Base-by-base conservation (phyloP, 805 yeast species). In the Blastobotrys americana region DNA sequence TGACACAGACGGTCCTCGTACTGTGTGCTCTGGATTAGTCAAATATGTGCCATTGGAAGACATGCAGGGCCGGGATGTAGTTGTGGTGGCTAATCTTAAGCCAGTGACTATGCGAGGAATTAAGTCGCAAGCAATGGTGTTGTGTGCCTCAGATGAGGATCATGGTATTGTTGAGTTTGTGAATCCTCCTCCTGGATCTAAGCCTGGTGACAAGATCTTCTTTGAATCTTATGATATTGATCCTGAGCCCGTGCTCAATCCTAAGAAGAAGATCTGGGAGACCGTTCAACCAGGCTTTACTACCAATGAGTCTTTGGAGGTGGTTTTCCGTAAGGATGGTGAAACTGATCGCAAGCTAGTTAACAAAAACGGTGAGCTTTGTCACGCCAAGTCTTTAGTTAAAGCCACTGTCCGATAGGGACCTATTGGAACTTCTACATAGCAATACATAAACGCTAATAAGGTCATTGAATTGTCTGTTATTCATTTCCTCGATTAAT, bases 201-300 rank as follows among this genome's bases (percentile, higher is more conserved):
- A 86, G 69, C 80, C 98, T 9, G 99, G 99, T 67, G 98, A 93
- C 67, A 89, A 88, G 73, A 74, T 93, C 51, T 90, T 86, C 77
- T 93, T 93, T 60, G 96, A 88, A 69, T 94, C 87, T 47, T 88
- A 71, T 65, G 83, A 87, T 60, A 85, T 87, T 54, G 80, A 77
- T 44, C 97, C 98, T 54, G 94, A 88, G 68, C 78, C 85, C 59
- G 90, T 81, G 61, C 73, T 93, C 68, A 90, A 90, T 71, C 97
- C 98, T 58, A 93, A 93, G 82, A 93, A 93, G 84, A 93, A 93
- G 77, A 73, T 89, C 51, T 93, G 96, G 94, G 98, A 93, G 75
- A 76, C 89, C 43, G 72, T 84, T 53, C 98, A 93, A 74, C 97
- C 97, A 42, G 73, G 75, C 49, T 89, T 93, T 74, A 71, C 90